These are phyloP conservation scores for Suillus cothurnatus DNA, from an alignment of 768 basidiomycete species.

Conservation along the genomic window DNA sequence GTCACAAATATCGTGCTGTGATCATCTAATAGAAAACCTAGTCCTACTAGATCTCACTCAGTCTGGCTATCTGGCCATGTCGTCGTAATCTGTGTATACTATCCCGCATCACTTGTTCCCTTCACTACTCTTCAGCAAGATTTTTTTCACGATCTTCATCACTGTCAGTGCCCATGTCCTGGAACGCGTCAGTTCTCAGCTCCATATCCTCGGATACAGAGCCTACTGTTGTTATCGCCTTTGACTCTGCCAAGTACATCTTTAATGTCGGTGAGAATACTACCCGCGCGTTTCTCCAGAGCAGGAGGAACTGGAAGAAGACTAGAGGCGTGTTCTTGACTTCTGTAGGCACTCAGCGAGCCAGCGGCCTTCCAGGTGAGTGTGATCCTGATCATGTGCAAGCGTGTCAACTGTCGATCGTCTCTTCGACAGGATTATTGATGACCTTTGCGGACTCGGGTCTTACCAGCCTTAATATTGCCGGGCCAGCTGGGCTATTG, in stretches of 20 bases:
- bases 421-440: conserved; percentile 54
- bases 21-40: background rate
- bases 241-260: conserved; percentile 80
- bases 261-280: conserved; percentile 89
- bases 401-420: background rate
- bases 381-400: background rate
- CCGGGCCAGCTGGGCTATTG: conserved; percentile 73
- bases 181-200: conserved; percentile 64
- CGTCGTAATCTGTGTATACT: background rate
- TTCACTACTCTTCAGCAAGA: background rate
- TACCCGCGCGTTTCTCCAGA: conserved; percentile 72
- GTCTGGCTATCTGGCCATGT: conserved; percentile 2
- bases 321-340: conserved; percentile 75
- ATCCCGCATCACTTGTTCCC: background rate
- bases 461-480: conserved; percentile 55
- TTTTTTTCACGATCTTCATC: background rate
- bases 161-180: conserved; percentile 44
- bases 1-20: background rate
- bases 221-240: conserved; percentile 72
- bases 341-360: conserved; percentile 59
- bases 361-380: conserved; percentile 75
- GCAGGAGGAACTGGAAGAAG: conserved; percentile 63
- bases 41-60: background rate
- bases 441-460: conserved; percentile 82
- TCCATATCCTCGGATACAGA: conserved; percentile 75